Base-by-base conservation (phyloP, 352 stramenopile species). In the Pythium oligandrum region DNA sequence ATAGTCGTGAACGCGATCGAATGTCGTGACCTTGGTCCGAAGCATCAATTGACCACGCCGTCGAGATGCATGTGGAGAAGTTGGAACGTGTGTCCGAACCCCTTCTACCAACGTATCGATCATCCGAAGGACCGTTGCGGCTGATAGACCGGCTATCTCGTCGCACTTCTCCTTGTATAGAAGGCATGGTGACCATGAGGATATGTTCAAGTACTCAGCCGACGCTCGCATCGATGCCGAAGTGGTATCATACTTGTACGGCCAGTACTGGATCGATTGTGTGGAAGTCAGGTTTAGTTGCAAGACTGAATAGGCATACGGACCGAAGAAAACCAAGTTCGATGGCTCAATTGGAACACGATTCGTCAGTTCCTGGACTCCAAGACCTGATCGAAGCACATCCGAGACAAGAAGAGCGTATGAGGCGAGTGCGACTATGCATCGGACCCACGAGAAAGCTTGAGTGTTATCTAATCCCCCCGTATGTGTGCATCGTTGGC, bases 341-440 rank as follows among this genome's bases (percentile, higher is more conserved):
- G 10, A 31, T 30, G 48, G 48, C 32, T 53, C 48, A 4, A 44
- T 17, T 8, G 31, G 40, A 30, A 12, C 5, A 8, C 11, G 43
- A 4, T 43, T 5, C 6, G 6, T 4, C 33, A 53, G 34, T n/a
- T 35, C 12, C 6, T 31, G 17, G 4, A 51, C 7, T 17, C 45
- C 45, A 6, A 38, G 9, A 11, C 43, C 40, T 38, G 55, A 34
- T 4, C 55, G 48, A 3, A 52, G 32, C 5, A 56, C 48, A 38
- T 63, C 55, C 3, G 55, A 48, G 6, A 44, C 4, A 5, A 57
- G 37, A 7, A 63, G n/a, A 11, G 47, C 39, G 36, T 57, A 63
- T 5, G 55, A 49, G 3, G 55, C 40, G 3, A 63, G 10, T 26
- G 48, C 32, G 26, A 57, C 17, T 2, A 57, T 8, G 8, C 33